These are phyloP conservation scores for Yarrowia sp. DNA, from an alignment of 805 yeast species.

Conservation along the genomic window DNA sequence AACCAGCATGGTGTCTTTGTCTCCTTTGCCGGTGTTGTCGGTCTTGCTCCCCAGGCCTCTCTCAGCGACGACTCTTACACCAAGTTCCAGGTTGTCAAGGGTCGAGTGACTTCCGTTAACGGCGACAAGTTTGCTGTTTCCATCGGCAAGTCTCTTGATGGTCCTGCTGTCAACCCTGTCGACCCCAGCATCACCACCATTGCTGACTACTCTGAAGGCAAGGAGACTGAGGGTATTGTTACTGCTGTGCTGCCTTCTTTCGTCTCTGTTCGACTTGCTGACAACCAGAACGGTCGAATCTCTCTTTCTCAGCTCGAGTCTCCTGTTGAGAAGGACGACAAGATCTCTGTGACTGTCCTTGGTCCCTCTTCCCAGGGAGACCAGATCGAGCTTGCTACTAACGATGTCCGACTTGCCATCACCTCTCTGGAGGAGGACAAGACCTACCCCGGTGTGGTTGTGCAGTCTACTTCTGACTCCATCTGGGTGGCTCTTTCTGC, in stretches of 20 bases:
- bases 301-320: slow-evolving; percentile 70
- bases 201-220: slow-evolving; percentile 66
- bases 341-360: slow-evolving; percentile 67
- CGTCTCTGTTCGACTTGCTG: slow-evolving; percentile 76
- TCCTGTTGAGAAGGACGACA: slow-evolving; percentile 68
- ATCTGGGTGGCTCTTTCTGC: slow-evolving; percentile 36
- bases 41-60: slow-evolving; percentile 73
- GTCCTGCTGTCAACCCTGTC: slow-evolving; percentile 62
- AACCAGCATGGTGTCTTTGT: slow-evolving; percentile 86
- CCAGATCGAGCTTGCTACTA: slow-evolving; percentile 32
- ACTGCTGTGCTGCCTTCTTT: slow-evolving; percentile 73
- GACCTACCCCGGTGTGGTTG: slow-evolving; percentile 28
- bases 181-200: slow-evolving; percentile 59
- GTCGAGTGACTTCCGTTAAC: slow-evolving; percentile 71
- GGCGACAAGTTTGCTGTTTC: slow-evolving; percentile 58
- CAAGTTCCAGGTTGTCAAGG: slow-evolving; percentile 68
- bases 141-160: slow-evolving; percentile 63
- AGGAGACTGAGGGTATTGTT: slow-evolving; percentile 63
- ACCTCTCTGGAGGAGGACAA: not conserved
- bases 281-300: slow-evolving; percentile 77
- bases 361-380: slow-evolving; percentile 49
- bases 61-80: slow-evolving; percentile 62
- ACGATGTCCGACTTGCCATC: slow-evolving; percentile 25
- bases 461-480: slow-evolving; percentile 6
- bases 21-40: slow-evolving; percentile 82